Evolutionary conservation across 2,329 filamentous ascomycete species (phyloP), one percentile per base, ranked within the genome.

Genomic region (Botrytis cinerea): DNA sequence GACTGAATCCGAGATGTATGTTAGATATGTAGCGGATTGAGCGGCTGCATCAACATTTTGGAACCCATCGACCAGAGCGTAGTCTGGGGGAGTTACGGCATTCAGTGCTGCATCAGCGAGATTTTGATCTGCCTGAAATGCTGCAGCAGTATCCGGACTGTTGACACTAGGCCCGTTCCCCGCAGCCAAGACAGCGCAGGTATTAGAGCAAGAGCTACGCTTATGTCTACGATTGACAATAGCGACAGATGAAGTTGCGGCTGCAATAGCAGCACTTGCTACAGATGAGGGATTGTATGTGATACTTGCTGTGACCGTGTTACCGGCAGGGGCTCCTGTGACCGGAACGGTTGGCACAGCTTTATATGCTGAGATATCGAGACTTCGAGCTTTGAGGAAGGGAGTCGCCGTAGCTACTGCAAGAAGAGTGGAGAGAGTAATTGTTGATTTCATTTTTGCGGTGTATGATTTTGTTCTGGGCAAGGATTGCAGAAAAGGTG

Each of bases 291-390:
- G 51, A 20, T 72, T 72, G 63, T 72, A 72, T 46, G 46, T 38
- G 12, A 61, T 10, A 20, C 48, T 69, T 25, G 71, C 62, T 35
- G 71, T 72, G 16, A 18, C 71, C 0, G 63, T 69, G 12, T 72
- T 72, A 28, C 71, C 71, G 18, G 32, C 28, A 22, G 71, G 63
- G 60, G 71, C 71, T n/a, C 63, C 71, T 38, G 40, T 68, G n/a
- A 40, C 71, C 12, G 63, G 38, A 32, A 45, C 40, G 9, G 71
- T 72, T 16, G 71, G 51, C 25, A 72, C 32, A 9, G 71, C 54
- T 61, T 72, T 72, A 43, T 72, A 72, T 40, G 71, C 71, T 32
- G 71, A 60, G 25, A 69, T 60, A 32, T 72, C 43, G 43, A 72
- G 71, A 40, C 28, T 72, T 32, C 71, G 63, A 46, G 63, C 28